A percentile compares a stretch with the other conserved stretches of the same genome.
Conservation (phyloP, 495 filamentous ascomycete genomes). For the Usnea hakonensis region DNA sequence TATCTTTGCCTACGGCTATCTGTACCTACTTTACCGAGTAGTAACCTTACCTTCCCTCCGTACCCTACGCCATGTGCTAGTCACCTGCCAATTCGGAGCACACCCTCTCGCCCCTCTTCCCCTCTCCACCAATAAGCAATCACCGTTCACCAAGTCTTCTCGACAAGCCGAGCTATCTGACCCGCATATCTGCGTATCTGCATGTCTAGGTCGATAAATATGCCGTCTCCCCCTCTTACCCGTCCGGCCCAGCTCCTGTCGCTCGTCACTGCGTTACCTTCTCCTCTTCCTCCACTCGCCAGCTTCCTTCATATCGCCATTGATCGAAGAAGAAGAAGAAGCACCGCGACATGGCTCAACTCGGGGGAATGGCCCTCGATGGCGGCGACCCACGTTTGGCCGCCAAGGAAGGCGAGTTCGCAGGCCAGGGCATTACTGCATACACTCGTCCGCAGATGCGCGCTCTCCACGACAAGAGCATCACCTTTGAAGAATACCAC, state of each 20-base stretch:
- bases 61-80: background rate
- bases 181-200: background rate
- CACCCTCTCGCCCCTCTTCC: background rate
- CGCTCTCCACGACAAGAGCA: constrained; percentile 26
- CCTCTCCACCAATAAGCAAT: background rate
- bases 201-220: background rate
- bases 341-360: constrained; percentile 2
- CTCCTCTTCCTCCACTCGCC: background rate
- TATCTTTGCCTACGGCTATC: too few species aligned
- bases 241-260: background rate
- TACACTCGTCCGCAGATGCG: constrained; percentile 18
- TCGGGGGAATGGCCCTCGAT: constrained; percentile 13
- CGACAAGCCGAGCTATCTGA: background rate
- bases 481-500: constrained; percentile 36
- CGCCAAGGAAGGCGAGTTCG: constrained; percentile 3
- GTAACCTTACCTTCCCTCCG: too few species aligned
- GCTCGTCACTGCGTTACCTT: too few species aligned
- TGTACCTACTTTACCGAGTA: too few species aligned
- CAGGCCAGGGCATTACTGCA: constrained; percentile 11
- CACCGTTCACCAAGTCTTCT: background rate
- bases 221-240: background rate
- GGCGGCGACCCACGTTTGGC: constrained; percentile 17
- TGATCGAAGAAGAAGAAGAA: too few species aligned
- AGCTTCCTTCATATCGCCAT: background rate
- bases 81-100: background rate